Percentiles rank a stretch among this genome's conserved stretches.
These are phyloP conservation scores for Cairneyella variabilis DNA, from an alignment of 495 filamentous ascomycete species.

Conservation along the genomic window DNA sequence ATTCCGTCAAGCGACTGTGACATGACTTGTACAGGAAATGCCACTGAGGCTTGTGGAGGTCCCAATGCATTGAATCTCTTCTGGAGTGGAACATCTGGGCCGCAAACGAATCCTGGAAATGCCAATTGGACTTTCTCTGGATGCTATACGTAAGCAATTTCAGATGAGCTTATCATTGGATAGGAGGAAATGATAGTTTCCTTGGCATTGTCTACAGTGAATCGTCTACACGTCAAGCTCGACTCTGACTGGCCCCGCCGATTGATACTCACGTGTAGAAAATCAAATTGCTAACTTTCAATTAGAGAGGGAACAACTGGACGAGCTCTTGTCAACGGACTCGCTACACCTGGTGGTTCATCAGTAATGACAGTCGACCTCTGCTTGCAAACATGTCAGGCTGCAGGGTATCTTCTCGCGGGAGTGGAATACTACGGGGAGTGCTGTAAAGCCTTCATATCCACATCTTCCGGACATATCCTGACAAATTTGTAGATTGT, in stretches of 20 bases:
- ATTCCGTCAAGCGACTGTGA: slow-evolving; percentile 17
- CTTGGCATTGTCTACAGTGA: too few species aligned
- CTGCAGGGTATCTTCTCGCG: slow-evolving; percentile 31
- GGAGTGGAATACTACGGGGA: slow-evolving; percentile 40
- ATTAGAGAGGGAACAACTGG: slow-evolving; percentile 30
- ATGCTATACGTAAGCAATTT: slow-evolving; percentile 32
- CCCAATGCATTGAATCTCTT: slow-evolving; percentile 30
- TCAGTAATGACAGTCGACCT: slow-evolving; percentile 38
- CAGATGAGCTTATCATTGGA: too few species aligned
- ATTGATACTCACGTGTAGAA: slow-evolving; percentile 27
- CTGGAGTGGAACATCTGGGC: slow-evolving; percentile 20
- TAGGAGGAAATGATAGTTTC: too few species aligned
- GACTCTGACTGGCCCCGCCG: too few species aligned
- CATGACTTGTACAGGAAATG: slow-evolving; percentile 26
- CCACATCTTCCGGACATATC: background rate
- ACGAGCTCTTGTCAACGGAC: slow-evolving; percentile 21
- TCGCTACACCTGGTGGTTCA: slow-evolving; percentile 10
- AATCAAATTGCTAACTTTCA: slow-evolving; percentile 17
- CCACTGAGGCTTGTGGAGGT: slow-evolving; percentile 24
- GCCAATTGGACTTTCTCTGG: slow-evolving; percentile 11
- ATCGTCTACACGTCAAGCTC: slow-evolving; percentile 5
- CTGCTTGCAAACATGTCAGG: slow-evolving; percentile 36
- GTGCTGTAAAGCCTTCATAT: slow-evolving; percentile 28
- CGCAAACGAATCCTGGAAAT: slow-evolving; percentile 14
- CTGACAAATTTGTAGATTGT: slow-evolving; percentile 32